phyloP scores from a whole-genome alignment of 768 basidiomycete genomes.

The Suillus fuscotomentosus region DNA sequence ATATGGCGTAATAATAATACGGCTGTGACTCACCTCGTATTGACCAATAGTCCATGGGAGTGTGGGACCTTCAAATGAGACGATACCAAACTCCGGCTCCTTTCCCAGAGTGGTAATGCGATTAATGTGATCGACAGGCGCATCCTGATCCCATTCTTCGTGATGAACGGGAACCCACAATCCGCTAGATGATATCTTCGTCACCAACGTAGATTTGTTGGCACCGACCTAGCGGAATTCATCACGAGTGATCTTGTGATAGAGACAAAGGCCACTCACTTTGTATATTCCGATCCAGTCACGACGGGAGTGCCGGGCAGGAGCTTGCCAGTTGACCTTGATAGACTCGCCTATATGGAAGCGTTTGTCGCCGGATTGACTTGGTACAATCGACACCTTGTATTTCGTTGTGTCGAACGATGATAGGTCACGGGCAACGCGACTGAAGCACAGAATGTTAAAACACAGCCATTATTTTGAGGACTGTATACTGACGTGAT shows the following conservation, averaged over 20 bases:
- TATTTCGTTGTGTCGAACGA: constrained; percentile 82
- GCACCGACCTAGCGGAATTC: constrained; percentile 65
- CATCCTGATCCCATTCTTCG: constrained; percentile 92
- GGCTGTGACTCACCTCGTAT: constrained; percentile 59
- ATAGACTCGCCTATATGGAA: constrained; percentile 95
- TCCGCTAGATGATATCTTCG: constrained; percentile 80
- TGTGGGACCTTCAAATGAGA: constrained; percentile 74
- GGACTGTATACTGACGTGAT: constrained; percentile 67
- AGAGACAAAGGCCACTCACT: constrained; percentile 37
- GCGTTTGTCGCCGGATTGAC: constrained; percentile 47
- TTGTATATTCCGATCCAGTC: constrained; percentile 97
- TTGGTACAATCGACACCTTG: constrained; percentile 58
- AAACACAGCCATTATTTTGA: not conserved
- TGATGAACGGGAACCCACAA: constrained; percentile 92
- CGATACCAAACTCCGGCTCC: constrained; percentile 56
- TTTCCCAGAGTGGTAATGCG: constrained; percentile 32
- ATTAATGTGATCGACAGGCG: constrained; percentile 48
- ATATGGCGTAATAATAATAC: not conserved
- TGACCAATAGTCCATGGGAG: constrained; percentile 84
- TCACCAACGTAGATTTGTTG: constrained; percentile 80
- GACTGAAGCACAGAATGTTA: constrained; percentile 38
- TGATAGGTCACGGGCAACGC: constrained; percentile 80
- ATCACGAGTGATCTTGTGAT: constrained; percentile 4
- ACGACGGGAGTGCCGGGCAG: constrained; percentile 77
- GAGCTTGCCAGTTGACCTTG: constrained; percentile 82